These are phyloP conservation scores for Rhodotorula paludigena DNA, from an alignment of 768 basidiomycete species.

Conservation along the genomic window DNA sequence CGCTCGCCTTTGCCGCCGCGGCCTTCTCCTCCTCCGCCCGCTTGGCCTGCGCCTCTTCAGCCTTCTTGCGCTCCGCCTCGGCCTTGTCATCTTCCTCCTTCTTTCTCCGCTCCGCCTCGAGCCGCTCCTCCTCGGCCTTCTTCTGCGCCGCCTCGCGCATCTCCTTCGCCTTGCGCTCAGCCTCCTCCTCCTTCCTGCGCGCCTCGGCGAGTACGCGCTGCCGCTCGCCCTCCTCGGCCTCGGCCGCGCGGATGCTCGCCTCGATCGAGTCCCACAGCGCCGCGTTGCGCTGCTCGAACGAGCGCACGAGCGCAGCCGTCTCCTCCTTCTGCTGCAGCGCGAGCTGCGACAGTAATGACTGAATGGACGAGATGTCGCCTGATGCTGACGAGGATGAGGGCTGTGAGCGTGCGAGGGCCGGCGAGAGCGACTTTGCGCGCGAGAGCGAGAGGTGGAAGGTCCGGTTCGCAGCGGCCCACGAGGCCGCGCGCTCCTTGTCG, in stretches of 20 bases:
- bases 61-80: conserved; percentile 23
- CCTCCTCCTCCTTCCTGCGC: conserved; percentile 17
- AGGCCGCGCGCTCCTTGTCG: conserved; percentile 10
- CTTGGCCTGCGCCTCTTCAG: conserved; percentile 42
- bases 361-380: conserved; percentile 11
- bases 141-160: conserved; percentile 17
- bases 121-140: conserved; percentile 38
- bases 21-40: conserved; percentile 46
- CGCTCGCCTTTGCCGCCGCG: conserved; percentile 46
- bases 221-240: conserved; percentile 21
- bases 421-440: conserved; percentile 13
- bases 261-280: conserved; percentile 39
- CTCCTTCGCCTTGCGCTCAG: conserved; percentile 17
- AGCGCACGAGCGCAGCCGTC: conserved; percentile 16
- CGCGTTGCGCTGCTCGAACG: conserved; percentile 32
- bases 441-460: conserved; percentile 34
- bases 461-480: conserved; percentile 38
- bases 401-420: neutral
- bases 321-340: conserved; percentile 13
- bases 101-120: conserved; percentile 38
- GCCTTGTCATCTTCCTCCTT: conserved; percentile 48
- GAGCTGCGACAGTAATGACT: conserved; percentile 27
- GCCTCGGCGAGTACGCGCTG: conserved; percentile 21
- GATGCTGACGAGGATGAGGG: neutral
- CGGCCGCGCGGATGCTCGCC: conserved; percentile 16